phyloP scores from a whole-genome alignment of 2,329 filamentous ascomycete genomes.

The Hyphodiscus sp. region DNA sequence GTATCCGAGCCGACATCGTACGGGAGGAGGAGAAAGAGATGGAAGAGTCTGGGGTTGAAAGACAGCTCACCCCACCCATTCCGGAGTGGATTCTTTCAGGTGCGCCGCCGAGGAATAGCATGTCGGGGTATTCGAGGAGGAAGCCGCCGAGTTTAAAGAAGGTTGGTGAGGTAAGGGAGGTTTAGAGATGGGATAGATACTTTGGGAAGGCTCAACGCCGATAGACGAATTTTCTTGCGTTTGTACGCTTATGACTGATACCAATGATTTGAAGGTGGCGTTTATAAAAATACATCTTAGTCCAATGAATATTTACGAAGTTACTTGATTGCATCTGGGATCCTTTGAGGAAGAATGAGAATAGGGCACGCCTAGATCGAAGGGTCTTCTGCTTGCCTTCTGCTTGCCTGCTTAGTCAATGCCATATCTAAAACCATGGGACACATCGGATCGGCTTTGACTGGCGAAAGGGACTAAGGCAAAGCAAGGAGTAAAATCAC shows the following conservation, averaged over 20 bases:
- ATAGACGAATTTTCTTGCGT: constrained; percentile 24
- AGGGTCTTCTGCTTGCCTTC: no score
- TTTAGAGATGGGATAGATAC: constrained; percentile 7
- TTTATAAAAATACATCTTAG: constrained; percentile 2
- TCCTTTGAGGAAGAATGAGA: no score
- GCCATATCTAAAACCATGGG: no score
- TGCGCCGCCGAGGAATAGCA: constrained; percentile 44
- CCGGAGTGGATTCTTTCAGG: constrained; percentile 52
- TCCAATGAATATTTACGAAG: no score
- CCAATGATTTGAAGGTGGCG: constrained; percentile 29
- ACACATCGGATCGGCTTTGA: no score
- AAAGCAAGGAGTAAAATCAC: no score
- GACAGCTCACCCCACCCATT: constrained; percentile 53
- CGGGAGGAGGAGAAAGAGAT: constrained; percentile 22
- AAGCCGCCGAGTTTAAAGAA: constrained; percentile 17
- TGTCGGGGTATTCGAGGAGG: constrained; percentile 35
- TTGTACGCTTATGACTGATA: constrained; percentile 22
- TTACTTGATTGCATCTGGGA: no score
- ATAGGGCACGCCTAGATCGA: no score
- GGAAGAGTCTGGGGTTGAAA: constrained; percentile 28
- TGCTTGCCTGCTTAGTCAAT: no score
- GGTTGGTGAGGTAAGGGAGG: constrained; percentile 17
- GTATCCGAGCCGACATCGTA: constrained; percentile 22
- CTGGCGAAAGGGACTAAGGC: no score
- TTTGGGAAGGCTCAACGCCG: constrained; percentile 22